Conservation (phyloP, 75 land plant species). For the Selaginella tamariscina region DNA sequence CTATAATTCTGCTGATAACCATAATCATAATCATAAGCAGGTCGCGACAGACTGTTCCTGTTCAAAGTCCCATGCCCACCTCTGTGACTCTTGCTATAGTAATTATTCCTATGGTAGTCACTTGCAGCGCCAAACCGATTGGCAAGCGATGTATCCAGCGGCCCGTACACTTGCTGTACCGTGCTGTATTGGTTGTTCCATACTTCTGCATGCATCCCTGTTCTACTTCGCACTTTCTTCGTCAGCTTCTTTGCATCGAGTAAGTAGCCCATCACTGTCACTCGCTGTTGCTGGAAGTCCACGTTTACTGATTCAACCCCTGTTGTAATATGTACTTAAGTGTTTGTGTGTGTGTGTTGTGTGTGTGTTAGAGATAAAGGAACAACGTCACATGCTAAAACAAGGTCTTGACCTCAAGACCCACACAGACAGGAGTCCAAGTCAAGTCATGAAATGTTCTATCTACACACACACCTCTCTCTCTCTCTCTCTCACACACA, state of each 20-base stretch:
- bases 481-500: too few species aligned
- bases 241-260: conserved; percentile 2
- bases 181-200: conserved; percentile 4
- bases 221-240: background rate
- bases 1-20: background rate
- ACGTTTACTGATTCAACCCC: conserved; percentile 2
- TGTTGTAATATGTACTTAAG: too few species aligned
- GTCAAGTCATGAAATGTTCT: too few species aligned
- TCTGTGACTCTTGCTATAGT: background rate
- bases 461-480: too few species aligned
- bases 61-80: background rate
- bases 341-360: too few species aligned
- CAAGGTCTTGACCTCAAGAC: too few species aligned
- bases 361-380: too few species aligned
- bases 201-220: conserved; percentile 1
- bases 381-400: too few species aligned
- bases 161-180: background rate
- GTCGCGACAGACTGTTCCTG: background rate
- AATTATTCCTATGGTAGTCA: background rate
- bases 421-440: too few species aligned
- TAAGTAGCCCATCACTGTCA: conserved; percentile 5
- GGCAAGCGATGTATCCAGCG: background rate
- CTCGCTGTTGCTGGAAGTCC: background rate
- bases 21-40: conserved; percentile 7
- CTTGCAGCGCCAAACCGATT: background rate